Conservation (phyloP, 257 asterid genomes). For the Solanum clarkiae region DNA sequence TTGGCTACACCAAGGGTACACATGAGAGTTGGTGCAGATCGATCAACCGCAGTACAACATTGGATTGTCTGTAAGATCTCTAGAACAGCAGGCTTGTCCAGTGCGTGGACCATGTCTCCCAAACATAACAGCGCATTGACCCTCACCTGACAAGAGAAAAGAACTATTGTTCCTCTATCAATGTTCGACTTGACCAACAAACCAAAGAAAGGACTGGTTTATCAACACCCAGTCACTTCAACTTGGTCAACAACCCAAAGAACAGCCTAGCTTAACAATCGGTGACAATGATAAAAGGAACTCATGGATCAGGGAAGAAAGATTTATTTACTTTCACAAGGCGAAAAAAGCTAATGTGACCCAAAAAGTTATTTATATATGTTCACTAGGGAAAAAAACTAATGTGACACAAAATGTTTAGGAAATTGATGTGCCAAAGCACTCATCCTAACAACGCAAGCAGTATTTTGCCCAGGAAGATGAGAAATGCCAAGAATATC, state of each 20-base stretch:
- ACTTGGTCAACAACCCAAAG: background rate
- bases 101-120: conserved; percentile 79
- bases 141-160: conserved; percentile 62
- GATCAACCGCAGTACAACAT: conserved; percentile 94
- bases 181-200: background rate
- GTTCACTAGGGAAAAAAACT: background rate
- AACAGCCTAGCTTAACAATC: background rate
- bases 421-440: background rate
- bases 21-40: conserved; percentile 98
- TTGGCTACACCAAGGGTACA: conserved; percentile 95
- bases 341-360: background rate
- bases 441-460: background rate
- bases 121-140: conserved; percentile 89
- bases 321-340: background rate
- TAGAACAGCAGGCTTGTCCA: conserved; percentile 64
- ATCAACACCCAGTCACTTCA: background rate
- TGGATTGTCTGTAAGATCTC: conserved; percentile 86
- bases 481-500: background rate
- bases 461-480: background rate
- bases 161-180: background rate
- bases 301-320: background rate
- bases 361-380: background rate
- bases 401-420: background rate
- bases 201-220: background rate
- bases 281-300: background rate